Evolutionary conservation across 352 stramenopile genomes (phyloP), one percentile per base, ranked within the genome.

Genomic region (Pythium utonaiense): DNA sequence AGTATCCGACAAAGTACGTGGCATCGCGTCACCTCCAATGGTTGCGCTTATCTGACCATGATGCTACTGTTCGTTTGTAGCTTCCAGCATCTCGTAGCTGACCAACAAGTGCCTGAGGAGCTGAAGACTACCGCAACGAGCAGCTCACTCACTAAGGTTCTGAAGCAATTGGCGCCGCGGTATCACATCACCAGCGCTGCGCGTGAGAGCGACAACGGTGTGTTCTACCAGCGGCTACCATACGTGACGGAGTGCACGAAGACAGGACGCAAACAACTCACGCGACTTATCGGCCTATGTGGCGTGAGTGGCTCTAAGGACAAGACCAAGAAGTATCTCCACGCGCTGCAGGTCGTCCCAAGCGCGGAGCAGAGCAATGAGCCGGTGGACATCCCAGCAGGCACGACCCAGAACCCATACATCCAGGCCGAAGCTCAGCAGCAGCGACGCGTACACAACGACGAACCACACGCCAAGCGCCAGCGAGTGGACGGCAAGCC

Each of bases 151-250:
- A 57, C 56, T 7, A 48, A 73, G 25, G 52, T 85, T 24, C 53
- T 88, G 21, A 67, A 77, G 50, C 64, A 70, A 14, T 66, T 85
- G 10, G 65, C 80, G 21, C 83, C 83, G n/a, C 83, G 77, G 25
- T 93, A 93, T 58, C 83, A 93, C 60, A 80, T 93, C 51, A 84
- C 74, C 13, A 86, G 77, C 64, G 34, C 60, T 14, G 40, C 59
- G 0, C 40, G 44, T 1, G 56, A 45, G 7, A 58, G 53, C n/a
- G 74, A 64, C 24, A 66, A 62, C 48, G 76, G 80, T 16, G 76
- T 89, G 21, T 93, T 91, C 48, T 91, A 91, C 69, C 81, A 93
- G 67, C 78, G 80, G 9, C 63, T 90, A 31, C 83, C 83, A 16
- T 93, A 93, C 68, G 75, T 93, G 50, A 93, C 78, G 27, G 78